A percentile compares a stretch with the other conserved stretches of the same genome.
phyloP scores from a whole-genome alignment of 2,329 filamentous ascomycete genomes.

The Nothophoma quercina region DNA sequence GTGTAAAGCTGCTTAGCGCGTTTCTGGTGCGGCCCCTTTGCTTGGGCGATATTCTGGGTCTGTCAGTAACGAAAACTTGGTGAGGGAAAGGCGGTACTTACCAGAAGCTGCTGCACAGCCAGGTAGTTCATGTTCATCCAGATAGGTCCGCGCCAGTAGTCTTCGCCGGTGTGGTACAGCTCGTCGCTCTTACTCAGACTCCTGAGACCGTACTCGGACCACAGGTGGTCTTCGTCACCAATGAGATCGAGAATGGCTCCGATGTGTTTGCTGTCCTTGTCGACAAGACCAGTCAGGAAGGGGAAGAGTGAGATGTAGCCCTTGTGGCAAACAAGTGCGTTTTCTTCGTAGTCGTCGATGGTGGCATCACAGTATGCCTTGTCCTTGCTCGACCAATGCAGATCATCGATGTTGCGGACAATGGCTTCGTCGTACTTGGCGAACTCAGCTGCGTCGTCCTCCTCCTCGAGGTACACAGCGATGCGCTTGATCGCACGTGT shows the following conservation, averaged over 20 bases:
- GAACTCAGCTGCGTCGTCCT: conserved; percentile 79
- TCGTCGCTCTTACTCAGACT: conserved; percentile 85
- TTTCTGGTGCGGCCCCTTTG: conserved; percentile 69
- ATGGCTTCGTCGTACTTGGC: conserved; percentile 78
- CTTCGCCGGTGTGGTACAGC: conserved; percentile 89
- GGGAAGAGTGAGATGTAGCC: conserved; percentile 95
- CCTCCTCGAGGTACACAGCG: conserved; percentile 74
- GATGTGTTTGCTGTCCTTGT: conserved; percentile 75
- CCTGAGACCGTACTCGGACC: conserved; percentile 86
- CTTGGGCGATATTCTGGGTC: conserved; percentile 68
- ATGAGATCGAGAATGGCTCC: conserved; percentile 80
- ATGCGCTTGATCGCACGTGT: conserved; percentile 83
- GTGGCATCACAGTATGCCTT: conserved; percentile 94
- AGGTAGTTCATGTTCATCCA: conserved; percentile 99
- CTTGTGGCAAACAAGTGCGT: conserved; percentile 89
- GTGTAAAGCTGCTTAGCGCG: conserved; percentile 78
- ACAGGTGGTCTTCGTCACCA: conserved; percentile 82
- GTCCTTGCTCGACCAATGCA: conserved; percentile 87
- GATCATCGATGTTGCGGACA: conserved; percentile 82
- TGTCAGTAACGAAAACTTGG: conserved; percentile 8
- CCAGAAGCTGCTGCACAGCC: conserved; percentile 74
- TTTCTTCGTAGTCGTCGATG: conserved; percentile 94
- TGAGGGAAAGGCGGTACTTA: conserved; percentile 52
- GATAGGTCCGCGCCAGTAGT: conserved; percentile 95
- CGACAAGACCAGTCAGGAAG: conserved; percentile 83